These are phyloP conservation scores for Apophysomyces trapeziformis DNA, from an alignment of 371 early-diverging fungal genomes.

Conservation along the genomic window DNA sequence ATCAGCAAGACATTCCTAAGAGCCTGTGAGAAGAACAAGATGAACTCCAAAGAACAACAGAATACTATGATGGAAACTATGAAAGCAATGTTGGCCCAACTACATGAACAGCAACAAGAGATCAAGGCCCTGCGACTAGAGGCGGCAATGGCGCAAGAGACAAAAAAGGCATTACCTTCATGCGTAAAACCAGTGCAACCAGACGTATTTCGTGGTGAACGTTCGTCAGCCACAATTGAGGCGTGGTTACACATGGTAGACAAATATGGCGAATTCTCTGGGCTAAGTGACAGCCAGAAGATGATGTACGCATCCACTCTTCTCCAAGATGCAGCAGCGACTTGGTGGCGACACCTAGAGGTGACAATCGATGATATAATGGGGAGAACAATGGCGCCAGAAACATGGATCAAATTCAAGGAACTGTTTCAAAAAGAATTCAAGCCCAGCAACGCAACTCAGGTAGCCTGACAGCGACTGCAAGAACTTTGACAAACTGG, in stretches of 20 bases:
- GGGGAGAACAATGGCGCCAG: background rate
- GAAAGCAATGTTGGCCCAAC: constrained; percentile 8
- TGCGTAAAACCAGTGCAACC: background rate
- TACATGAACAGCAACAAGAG: constrained; percentile 8
- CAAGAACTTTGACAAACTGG: background rate
- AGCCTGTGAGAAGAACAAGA: background rate
- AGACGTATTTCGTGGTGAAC: constrained; percentile 12
- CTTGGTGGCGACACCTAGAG: constrained; percentile 17
- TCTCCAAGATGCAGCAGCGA: constrained; percentile 3
- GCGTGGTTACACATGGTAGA: constrained; percentile 15
- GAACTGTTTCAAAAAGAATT: constrained; percentile 11
- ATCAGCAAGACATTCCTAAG: too few species aligned
- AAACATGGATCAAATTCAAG: constrained; percentile 8
- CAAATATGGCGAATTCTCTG: constrained; percentile 6
- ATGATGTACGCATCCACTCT: constrained; percentile 13
- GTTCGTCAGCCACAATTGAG: constrained; percentile 10
- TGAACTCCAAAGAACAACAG: background rate
- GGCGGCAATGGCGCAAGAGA: background rate
- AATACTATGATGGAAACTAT: background rate
- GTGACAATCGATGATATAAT: background rate
- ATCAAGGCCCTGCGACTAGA: background rate
- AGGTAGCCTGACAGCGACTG: constrained; percentile 8
- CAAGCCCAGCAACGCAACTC: constrained; percentile 13
- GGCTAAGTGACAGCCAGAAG: constrained; percentile 6
- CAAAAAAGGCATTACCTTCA: background rate